Base-by-base conservation (phyloP, 306 rosid genomes). In the Pyrus communis region DNA sequence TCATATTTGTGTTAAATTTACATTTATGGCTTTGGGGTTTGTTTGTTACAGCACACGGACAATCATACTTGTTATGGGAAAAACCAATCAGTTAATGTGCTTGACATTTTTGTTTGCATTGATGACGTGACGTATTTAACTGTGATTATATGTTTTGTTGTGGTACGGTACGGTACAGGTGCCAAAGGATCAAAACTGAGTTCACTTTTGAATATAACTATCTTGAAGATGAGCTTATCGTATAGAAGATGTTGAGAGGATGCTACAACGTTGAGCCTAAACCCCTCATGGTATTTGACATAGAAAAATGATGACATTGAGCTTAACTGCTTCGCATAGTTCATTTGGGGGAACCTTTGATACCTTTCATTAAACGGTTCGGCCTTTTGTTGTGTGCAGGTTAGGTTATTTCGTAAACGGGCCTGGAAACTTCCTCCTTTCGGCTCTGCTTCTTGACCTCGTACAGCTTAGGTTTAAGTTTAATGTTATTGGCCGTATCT, bases 101-200 rank as follows among this genome's bases (percentile, higher is more conserved):
- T 2, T 21, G 35, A 27, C 63, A 22, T 58, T 22, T 22, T 22
- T 58, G 63, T 58, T 22, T 58, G 2, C 30, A n/a, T 22, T 58
- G 63, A 58, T 58, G 30, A 58, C 23, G 11, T 22, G 13, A 22
- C 23, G 7, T 66, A 38, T 35, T 27, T 59, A 15, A 40, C 40
- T 10, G 43, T 54, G 59, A 21, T n/a, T 61, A n/a, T 21, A 31
- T 71, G 4, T 75, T 40, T 45, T 60, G 51, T 9, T 64, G 42
- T 82, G 83, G 54, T 81, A 46, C 80, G 70, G 57, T 78, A 75
- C 92, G 74, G 61, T 77, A 75, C 92, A 94, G 97, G 98, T 94
- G 98, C 79, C 98, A 94, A 74, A 87, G 98, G 84, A 94, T 94
- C 86, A 94, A 92, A 89, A 89, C 93, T 0, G 98, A 92, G 52